phyloP scores from a whole-genome alignment of 2,329 filamentous ascomycete species.

The Colletotrichum plurivorum region DNA sequence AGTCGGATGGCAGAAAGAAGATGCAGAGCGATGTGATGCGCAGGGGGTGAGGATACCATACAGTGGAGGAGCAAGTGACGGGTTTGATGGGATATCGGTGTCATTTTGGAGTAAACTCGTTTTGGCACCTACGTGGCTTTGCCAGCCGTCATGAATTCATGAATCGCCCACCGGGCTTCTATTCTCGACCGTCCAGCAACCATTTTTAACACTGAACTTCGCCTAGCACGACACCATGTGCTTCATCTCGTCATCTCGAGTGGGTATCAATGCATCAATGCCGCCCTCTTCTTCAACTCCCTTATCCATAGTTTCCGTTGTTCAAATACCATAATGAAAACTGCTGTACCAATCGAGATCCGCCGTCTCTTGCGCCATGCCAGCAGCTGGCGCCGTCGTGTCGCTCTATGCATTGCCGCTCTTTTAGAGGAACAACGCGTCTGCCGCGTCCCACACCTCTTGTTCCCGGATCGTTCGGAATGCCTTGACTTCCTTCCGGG shows the following conservation, averaged over 20 bases:
- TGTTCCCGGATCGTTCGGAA: conserved; percentile 19
- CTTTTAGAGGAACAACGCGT: conserved; percentile 55
- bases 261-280: conserved; percentile 19
- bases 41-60: neutral
- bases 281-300: neutral
- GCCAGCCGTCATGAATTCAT: conserved; percentile 19
- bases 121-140: neutral
- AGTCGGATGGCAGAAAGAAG: neutral
- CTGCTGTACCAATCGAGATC: neutral
- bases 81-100: neutral
- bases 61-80: neutral
- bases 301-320: no score
- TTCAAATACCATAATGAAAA: no score
- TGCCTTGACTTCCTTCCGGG: conserved; percentile 9
- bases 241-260: neutral
- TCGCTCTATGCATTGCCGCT: neutral
- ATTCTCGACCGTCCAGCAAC: no score
- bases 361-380: neutral
- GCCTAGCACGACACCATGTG: neutral
- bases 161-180: neutral
- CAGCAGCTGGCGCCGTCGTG: neutral
- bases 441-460: conserved; percentile 59
- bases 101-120: neutral
- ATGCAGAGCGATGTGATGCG: neutral
- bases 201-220: no score